Evolutionary conservation across 2,329 filamentous ascomycete species (phyloP), one percentile per base, ranked within the genome.

Genomic region (Fonsecaea monophora): DNA sequence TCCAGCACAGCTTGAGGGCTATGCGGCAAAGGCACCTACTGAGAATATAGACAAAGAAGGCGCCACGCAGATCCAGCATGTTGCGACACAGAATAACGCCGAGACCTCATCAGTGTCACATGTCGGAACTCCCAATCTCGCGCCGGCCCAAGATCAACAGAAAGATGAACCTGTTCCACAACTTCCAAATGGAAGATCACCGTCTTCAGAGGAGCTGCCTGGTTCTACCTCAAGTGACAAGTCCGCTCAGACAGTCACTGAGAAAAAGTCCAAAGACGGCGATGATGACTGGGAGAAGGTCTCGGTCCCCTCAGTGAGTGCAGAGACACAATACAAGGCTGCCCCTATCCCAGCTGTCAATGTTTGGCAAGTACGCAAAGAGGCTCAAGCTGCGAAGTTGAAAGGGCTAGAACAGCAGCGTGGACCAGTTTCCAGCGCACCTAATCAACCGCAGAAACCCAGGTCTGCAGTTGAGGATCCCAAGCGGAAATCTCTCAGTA

Each of bases 301-400:
- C 67, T 81, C 86, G 68, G 82, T 82, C 13, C 81, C 86, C 73
- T 73, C 72, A 12, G 56, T 69, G 59, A 55, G 66, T 37, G 65
- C 66, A 2, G 81, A 87, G 53, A 79, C 82, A 68, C 86, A 90
- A 73, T 83, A 97, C 50, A 89, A 90, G 55, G 92, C 95, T 68
- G 94, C 94, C 18, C 90, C 92, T 35, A 84, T 91, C 53, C 95
- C 95, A 0, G 78, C 87, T 1, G 90, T 97, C 65, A 99, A 99
- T 77, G 83, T 94, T 69, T 99, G 95, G 94, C 86, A 89, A 69
- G 88, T 94, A 79, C 87, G 94, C 64, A 89, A 86, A 73, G 89
- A 92, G 74, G 88, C 88, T 72, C 81, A 84, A 68, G 79, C 84
- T n/a, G 80, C 82, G 45, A 85, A 84, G 75, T 73, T 75, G 59